Evolutionary conservation across 192 early-diverging fungal species (phyloP).

Genomic region (Podila epigama): DNA sequence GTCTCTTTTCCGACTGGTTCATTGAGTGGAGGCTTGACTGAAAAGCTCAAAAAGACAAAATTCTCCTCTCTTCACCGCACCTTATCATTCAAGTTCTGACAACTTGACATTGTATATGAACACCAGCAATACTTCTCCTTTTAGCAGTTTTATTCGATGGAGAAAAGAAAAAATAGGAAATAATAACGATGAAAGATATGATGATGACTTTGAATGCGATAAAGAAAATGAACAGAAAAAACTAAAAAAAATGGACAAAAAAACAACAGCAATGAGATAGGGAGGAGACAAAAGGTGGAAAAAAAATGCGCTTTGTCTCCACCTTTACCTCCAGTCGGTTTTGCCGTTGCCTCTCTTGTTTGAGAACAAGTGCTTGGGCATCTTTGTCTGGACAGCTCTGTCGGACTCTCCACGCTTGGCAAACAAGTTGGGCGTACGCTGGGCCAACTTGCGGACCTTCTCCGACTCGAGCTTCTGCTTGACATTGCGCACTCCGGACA

Average conservation of each 20-base stretch:
- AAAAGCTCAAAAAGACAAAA: too few species aligned
- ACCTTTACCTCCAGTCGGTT: conserved; percentile 80
- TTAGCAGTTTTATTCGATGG: too few species aligned
- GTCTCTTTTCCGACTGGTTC: conserved; percentile 26
- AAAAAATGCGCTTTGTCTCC: not conserved
- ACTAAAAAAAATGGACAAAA: not conserved
- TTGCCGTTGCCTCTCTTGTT: conserved; percentile 88
- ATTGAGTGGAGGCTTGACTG: conserved; percentile 21
- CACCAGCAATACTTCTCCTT: too few species aligned
- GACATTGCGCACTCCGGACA: conserved; percentile 75
- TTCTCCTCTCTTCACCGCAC: too few species aligned
- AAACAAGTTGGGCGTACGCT: conserved; percentile 77
- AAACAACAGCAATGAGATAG: not conserved
- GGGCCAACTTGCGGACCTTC: conserved; percentile 77
- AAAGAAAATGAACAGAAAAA: not conserved
- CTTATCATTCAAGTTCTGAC: too few species aligned
- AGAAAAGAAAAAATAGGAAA: too few species aligned
- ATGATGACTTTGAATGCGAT: not conserved
- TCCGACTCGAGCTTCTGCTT: conserved; percentile 71
- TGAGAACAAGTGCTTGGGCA: conserved; percentile 98
- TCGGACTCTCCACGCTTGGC: conserved; percentile 94
- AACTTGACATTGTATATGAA: too few species aligned
- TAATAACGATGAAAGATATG: too few species aligned
- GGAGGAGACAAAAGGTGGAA: not conserved
- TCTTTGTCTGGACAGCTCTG: conserved; percentile 87